A percentile compares a stretch with the other conserved stretches of the same genome.
These are phyloP conservation scores for Peronospora tabacina DNA, from an alignment of 352 stramenopile species.

Conservation along the genomic window DNA sequence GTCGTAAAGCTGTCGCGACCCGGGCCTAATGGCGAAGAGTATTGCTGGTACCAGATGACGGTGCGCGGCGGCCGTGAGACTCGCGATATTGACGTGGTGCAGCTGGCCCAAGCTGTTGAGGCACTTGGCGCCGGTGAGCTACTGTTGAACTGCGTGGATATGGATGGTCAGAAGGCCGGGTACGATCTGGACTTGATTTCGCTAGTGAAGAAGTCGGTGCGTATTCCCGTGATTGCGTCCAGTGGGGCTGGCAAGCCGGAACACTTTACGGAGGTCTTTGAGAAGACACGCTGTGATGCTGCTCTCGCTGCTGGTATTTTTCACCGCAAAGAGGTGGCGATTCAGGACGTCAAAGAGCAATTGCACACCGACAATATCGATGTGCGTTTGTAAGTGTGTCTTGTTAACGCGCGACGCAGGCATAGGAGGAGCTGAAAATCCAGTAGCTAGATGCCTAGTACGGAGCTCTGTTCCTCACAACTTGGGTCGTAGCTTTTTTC, in stretches of 20 bases:
- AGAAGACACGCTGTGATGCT: conserved; percentile 87
- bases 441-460: not conserved
- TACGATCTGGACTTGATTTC: conserved; percentile 64
- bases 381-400: conserved; percentile 43
- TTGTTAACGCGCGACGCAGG: conserved; percentile 5
- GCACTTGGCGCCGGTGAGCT: conserved; percentile 94
- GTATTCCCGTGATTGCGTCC: conserved; percentile 96
- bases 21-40: conserved; percentile 90
- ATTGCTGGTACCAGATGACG: conserved; percentile 97
- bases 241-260: conserved; percentile 90
- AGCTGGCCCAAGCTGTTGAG: conserved; percentile 84
- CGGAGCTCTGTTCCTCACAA: too few species aligned
- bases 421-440: not conserved
- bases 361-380: conserved; percentile 69
- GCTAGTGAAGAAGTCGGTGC: conserved; percentile 82
- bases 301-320: conserved; percentile 98
- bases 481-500: too few species aligned
- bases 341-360: conserved; percentile 90
- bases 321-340: conserved; percentile 94
- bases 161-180: conserved; percentile 94
- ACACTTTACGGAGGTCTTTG: conserved; percentile 96
- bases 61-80: conserved; percentile 93
- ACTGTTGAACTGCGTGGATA: conserved; percentile 98
- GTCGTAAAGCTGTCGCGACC: conserved; percentile 68
- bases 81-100: conserved; percentile 80